Conservation (phyloP, 768 basidiomycete genomes). For the Lactifluus volemus region DNA sequence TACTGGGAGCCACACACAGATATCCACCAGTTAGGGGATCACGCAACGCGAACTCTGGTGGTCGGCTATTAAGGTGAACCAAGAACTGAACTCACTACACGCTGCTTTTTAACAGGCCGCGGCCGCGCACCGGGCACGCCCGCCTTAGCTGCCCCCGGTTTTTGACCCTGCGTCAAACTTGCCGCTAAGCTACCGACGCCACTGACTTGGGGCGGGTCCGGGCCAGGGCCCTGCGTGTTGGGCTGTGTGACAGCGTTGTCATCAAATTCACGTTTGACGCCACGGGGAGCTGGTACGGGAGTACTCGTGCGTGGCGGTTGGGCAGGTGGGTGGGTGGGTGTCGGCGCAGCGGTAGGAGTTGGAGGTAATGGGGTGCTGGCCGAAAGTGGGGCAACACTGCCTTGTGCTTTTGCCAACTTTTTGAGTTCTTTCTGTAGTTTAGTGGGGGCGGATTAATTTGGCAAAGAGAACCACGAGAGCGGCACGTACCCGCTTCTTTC, state of each 20-base stretch:
- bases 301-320: slow-evolving; percentile 18
- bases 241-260: slow-evolving; percentile 10
- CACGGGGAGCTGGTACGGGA: slow-evolving; percentile 12
- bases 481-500: slow-evolving; percentile 20
- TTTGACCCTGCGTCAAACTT: background rate
- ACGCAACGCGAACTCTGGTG: background rate
- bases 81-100: slow-evolving; percentile 13
- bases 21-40: no score
- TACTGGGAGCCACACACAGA: background rate
- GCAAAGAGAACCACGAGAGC: background rate
- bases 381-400: background rate
- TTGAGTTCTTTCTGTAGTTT: slow-evolving; percentile 20
- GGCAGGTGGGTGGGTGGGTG: slow-evolving; percentile 1
- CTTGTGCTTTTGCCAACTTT: slow-evolving; percentile 19
- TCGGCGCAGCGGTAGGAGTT: slow-evolving; percentile 1
- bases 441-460: background rate
- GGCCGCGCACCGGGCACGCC: slow-evolving; percentile 19
- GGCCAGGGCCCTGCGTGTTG: slow-evolving; percentile 7
- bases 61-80: background rate
- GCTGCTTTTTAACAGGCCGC: slow-evolving; percentile 20
- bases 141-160: slow-evolving; percentile 11
- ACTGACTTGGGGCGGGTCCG: background rate
- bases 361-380: slow-evolving; percentile 8
- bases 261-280: slow-evolving; percentile 18
- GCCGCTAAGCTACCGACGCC: background rate